Base-by-base conservation (phyloP, 192 early-diverging fungal genomes). In the Thamnidium elegans region DNA sequence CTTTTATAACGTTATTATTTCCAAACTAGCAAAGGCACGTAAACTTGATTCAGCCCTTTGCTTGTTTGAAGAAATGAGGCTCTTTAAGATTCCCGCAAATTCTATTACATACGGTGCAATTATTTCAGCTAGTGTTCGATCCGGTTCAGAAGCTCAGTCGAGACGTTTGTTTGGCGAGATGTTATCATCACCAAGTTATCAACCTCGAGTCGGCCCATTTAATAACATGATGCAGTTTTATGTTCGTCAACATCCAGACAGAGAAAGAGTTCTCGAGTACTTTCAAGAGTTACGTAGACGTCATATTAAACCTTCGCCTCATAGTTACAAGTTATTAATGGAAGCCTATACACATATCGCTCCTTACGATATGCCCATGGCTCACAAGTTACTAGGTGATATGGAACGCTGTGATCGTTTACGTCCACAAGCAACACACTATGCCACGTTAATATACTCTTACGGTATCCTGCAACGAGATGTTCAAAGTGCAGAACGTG, bases 181-280 rank as follows among this genome's bases (percentile, higher is more conserved):
- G 84, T 63, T 70, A 50, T 50, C 31, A 11, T 69, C 74, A 7
- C 62, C 73, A 9, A 65, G 58, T 31, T 81, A 78, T 62, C 74
- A 81, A 36, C 0, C 36, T 19, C 76, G 81, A 17, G 72, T 81
- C 5, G 81, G 75, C 20, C 79, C 79, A 0, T 82, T 78, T 46
- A 85, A 85, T 65, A 67, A 78, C 48, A 83, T 85, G 81, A 85
- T 85, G 20, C 84, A 85, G 62, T 85, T 83, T 52, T 83, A 85
- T 60, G 78, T 79, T 1, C 80, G 81, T 9, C 79, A 85, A 45
- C 70, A 79, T 48, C 76, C 66, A 21, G 69, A 81, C 53, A 80
- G 84, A 19, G 60, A 71, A 15, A 73, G 69, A 0, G 81, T 74
- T 8, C 60, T 85, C 19, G 58, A 75, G 7, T 85, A 79, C 65